Percentiles rank a stretch among this genome's conserved stretches.
Evolutionary conservation across 345 rosid genomes (phyloP).

Genomic region (Pistacia atlantica): DNA sequence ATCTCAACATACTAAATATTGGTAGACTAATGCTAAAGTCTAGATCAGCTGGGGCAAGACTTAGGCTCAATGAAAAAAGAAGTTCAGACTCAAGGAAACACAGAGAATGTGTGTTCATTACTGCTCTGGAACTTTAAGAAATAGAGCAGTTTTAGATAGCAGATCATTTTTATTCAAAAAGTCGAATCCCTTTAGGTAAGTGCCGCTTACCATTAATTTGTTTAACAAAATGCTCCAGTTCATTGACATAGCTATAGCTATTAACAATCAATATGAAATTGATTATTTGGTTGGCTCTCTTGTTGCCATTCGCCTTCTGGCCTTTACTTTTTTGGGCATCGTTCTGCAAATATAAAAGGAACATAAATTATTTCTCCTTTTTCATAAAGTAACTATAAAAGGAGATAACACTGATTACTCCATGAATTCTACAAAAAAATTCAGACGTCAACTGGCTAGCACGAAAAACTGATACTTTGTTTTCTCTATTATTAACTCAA

Average conservation of each 20-base stretch:
- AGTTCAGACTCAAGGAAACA: neutral
- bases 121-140: neutral
- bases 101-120: neutral
- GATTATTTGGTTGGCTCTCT: neutral
- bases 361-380: neutral
- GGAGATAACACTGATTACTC: neutral
- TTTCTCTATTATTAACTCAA: no score
- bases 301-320: neutral
- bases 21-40: neutral
- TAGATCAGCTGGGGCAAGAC: neutral
- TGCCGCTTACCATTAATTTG: conserved; percentile 11
- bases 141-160: neutral
- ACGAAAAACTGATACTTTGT: no score
- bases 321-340: neutral
- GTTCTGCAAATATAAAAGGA: conserved; percentile 10
- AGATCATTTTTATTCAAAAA: neutral
- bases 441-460: neutral
- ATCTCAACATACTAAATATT: neutral
- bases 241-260: neutral
- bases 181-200: neutral
- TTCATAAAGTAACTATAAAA: neutral
- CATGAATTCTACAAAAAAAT: neutral
- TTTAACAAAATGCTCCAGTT: conserved; percentile 8
- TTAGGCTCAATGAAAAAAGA: neutral
- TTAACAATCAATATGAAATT: conserved; percentile 10